A percentile compares a stretch with the other conserved stretches of the same genome.
phyloP scores from a whole-genome alignment of 768 basidiomycete species.

The Bullera alba region DNA sequence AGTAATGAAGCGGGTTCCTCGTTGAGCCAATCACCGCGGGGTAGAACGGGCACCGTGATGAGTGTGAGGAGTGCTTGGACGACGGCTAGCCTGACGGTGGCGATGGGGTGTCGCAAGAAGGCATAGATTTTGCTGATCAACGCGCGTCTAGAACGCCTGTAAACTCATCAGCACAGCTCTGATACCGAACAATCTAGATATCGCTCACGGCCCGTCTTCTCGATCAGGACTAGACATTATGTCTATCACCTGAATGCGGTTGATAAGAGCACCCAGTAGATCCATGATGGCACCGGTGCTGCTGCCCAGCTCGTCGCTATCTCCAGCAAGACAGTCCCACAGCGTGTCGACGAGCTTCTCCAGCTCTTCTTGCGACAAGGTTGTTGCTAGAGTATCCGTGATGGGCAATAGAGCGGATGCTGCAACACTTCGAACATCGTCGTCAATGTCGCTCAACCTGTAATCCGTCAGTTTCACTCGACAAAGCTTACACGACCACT shows the following conservation, averaged over 20 bases:
- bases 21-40: constrained; percentile 67
- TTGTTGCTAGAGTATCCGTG: constrained; percentile 68
- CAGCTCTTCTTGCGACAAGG: constrained; percentile 61
- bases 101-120: constrained; percentile 94
- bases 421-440: constrained; percentile 92
- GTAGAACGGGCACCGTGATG: constrained; percentile 66
- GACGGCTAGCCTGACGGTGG: constrained; percentile 84
- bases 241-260: constrained; percentile 67
- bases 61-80: constrained; percentile 82
- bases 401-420: constrained; percentile 86
- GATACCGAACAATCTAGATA: constrained; percentile 57
- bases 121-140: constrained; percentile 74
- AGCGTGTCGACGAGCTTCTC: constrained; percentile 70
- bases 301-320: constrained; percentile 94
- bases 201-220: neutral
- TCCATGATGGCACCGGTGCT: constrained; percentile 98
- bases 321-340: constrained; percentile 82
- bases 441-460: constrained; percentile 82
- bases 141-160: neutral
- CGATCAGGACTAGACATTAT: constrained; percentile 52
- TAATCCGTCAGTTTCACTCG: neutral
- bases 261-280: constrained; percentile 78
- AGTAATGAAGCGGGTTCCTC: constrained; percentile 71
- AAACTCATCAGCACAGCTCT: no score
- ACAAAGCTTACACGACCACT: constrained; percentile 34